Evolutionary conservation across 2,329 filamentous ascomycete species (phyloP), one percentile per base, ranked within the genome.

Genomic region (Trichoderma asperellum): DNA sequence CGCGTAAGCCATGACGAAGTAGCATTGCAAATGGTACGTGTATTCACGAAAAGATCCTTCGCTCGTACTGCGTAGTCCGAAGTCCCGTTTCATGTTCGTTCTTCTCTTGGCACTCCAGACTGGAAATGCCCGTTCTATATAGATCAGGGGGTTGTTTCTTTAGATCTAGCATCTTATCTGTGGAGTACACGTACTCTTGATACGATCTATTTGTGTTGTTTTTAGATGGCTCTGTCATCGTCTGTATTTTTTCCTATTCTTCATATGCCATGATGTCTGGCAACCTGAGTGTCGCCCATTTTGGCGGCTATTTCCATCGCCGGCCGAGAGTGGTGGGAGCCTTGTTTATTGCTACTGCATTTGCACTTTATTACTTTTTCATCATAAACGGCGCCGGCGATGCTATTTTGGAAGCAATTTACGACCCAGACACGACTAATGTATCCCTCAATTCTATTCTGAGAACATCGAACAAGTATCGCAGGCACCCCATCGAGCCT

Each of bases 401-500:
- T 49, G 37, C 21, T 27, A 27, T 56, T 29, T 24, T 58, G 18
- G 53, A 66, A 12, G 21, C 35, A 7, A 7, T 66, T 8, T 21
- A 66, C 16, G 29, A 43, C 2, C 14, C 57, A 2, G 24, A 21
- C 11, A 24, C 29, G 14, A 8, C 27, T 29, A 60, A 60, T 32
- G 18, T 16, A 37, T 34, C 34, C 32, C 56, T 60, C 32, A 47
- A 11, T n/a, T 60, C 62, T 10, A 74, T 71, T 29, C 27, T 60
- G 8, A 59, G 18, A 12, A 67, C n/a, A 29, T 58, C 68, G 4
- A 43, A 70, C 11, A 74, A 76, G 47, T 76, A 79, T 32, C 70
- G 73, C 56, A 75, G 78, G 18, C 76, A 74, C 14, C 77, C 76
- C 0, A 71, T 79, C n/a, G 58, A 60, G 0, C 68, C 74, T n/a